Base-by-base conservation (phyloP, 257 asterid genomes). In the Henckelia pumila region DNA sequence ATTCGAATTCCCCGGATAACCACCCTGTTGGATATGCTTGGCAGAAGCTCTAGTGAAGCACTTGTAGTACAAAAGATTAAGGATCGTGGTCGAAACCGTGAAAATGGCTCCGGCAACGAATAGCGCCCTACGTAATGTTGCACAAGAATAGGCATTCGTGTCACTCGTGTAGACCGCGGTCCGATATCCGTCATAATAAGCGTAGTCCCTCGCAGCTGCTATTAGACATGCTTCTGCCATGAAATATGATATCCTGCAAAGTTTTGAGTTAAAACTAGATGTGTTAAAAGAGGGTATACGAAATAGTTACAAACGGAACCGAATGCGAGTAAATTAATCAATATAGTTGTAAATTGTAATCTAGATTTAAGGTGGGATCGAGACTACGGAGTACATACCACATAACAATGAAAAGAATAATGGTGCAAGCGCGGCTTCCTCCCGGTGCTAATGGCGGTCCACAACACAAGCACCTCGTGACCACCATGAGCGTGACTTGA, bases 381-480 rank as follows among this genome's bases (percentile, higher is more conserved):
- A 26, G 29, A 33, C 40, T 21, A 69, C 44, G 61, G 61, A 70
- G 69, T 50, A 49, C 80, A 56, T 44, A 82, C 84, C 84, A 82
- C 72, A 84, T 78, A 9, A 63, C 71, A 20, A 74, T 57, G 60
- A 82, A 82, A 73, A 76, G 79, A 78, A 82, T 79, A 65, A 82
- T 82, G 60, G 84, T 59, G 84, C 82, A 79, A 55, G 82, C 86
- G 3, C 84, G 82, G 74, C 77, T 74, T 64, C 77, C 75, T 11
- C 84, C 82, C 23, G 86, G 86, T 28, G 78, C 64, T 68, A 82
- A 72, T 64, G 84, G 80, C 63, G 73, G 71, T 66, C 86, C 86
- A 13, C 79, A 82, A 60, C 86, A 79, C 84, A 82, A 78, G 81
- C 82, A 79, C 63, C 79, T 79, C 17, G 86, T 79, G 66, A 82